Conservation (phyloP, 2,329 filamentous ascomycete species). For the Monosporascus sp. region DNA sequence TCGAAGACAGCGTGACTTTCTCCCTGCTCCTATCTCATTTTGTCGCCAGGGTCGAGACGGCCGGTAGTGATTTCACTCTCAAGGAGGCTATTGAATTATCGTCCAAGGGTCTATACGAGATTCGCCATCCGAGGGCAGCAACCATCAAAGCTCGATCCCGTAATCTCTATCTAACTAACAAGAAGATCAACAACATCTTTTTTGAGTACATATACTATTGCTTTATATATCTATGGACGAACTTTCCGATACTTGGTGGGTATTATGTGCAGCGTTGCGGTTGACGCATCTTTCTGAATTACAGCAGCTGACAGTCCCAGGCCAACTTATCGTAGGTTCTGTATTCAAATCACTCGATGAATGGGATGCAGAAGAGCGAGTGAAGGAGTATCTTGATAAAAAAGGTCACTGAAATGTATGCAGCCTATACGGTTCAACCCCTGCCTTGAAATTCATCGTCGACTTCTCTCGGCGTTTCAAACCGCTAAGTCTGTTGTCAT, state of each 20-base stretch:
- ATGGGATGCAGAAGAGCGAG: background rate
- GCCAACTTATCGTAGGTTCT: background rate
- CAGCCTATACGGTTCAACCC: background rate
- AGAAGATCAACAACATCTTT: background rate
- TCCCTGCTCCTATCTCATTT: background rate
- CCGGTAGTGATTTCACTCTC: background rate
- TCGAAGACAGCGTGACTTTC: background rate
- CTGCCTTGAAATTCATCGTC: background rate
- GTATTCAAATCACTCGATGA: background rate
- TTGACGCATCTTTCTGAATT: background rate
- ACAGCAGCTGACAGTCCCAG: background rate
- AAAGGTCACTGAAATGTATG: background rate
- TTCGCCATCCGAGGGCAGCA: background rate
- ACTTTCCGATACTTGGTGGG: background rate
- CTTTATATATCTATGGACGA: background rate
- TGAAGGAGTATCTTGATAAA: background rate
- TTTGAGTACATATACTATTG: background rate
- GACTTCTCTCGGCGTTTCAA: background rate
- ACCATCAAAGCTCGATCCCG: background rate
- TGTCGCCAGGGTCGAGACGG: background rate
- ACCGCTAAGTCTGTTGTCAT: background rate
- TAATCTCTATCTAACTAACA: background rate
- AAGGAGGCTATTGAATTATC: background rate
- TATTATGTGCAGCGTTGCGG: background rate
- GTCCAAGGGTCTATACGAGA: background rate